Evolutionary conservation across 495 filamentous ascomycete species (phyloP).

Genomic region (Extremus antarcticus): DNA sequence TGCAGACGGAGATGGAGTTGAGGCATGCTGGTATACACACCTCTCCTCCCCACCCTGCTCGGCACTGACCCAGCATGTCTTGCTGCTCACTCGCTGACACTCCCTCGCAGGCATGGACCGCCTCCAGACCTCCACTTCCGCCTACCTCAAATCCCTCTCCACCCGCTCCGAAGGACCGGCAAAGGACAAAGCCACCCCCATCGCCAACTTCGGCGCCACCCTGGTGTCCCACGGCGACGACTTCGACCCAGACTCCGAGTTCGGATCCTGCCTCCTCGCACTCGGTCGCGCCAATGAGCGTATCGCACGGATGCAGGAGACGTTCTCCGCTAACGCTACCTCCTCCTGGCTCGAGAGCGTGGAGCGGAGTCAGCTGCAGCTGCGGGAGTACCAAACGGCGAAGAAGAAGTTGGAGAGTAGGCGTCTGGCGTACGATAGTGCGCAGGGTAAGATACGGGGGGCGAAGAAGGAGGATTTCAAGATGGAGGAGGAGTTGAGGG

Average conservation of each 20-base stretch:
- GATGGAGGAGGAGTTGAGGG: slow-evolving; percentile 83
- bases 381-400: slow-evolving; percentile 95
- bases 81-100: neutral
- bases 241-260: slow-evolving; percentile 83
- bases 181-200: slow-evolving; percentile 71
- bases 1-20: slow-evolving; percentile 88
- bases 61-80: neutral
- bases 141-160: slow-evolving; percentile 83
- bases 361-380: slow-evolving; percentile 79
- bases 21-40: slow-evolving; percentile 67
- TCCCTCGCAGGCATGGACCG: slow-evolving; percentile 66
- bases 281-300: slow-evolving; percentile 63
- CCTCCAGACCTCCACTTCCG: slow-evolving; percentile 77
- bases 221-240: slow-evolving; percentile 93
- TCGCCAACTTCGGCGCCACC: slow-evolving; percentile 69
- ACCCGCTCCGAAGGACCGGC: slow-evolving; percentile 77
- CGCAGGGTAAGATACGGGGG: slow-evolving; percentile 84
- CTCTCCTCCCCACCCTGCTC: neutral
- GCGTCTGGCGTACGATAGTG: slow-evolving; percentile 84
- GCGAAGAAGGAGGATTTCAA: slow-evolving; percentile 87
- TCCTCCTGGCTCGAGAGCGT: slow-evolving; percentile 84
- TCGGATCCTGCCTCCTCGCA: slow-evolving; percentile 64
- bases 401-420: slow-evolving; percentile 92
- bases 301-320: slow-evolving; percentile 76
- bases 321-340: slow-evolving; percentile 69